A percentile compares a stretch with the other conserved stretches of the same genome.
phyloP scores from a whole-genome alignment of 257 asterid species.

The Nicotiana tomentosiformis region DNA sequence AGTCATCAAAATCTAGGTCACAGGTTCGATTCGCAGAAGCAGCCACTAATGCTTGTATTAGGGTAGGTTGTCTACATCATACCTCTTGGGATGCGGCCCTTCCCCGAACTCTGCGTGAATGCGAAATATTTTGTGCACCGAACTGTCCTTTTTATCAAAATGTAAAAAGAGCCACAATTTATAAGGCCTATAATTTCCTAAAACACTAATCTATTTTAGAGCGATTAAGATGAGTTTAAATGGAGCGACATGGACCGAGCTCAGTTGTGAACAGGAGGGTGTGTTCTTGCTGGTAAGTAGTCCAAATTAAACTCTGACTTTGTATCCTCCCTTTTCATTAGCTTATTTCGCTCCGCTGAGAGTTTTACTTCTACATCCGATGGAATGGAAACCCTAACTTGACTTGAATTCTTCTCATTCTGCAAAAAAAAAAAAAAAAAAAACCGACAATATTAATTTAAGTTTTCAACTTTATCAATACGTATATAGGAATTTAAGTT shows the following conservation, averaged over 20 bases:
- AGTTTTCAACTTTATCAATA: neutral
- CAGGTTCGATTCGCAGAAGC: too few species aligned
- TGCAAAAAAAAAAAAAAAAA: slow-evolving; percentile 18
- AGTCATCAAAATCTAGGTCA: too few species aligned
- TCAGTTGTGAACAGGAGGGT: slow-evolving; percentile 30
- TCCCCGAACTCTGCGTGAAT: too few species aligned
- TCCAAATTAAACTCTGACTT: slow-evolving; percentile 51
- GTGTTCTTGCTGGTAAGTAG: slow-evolving; percentile 66
- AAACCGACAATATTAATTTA: neutral
- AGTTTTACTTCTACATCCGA: neutral
- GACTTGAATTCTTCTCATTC: slow-evolving; percentile 18
- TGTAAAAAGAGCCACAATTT: neutral
- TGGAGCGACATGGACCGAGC: neutral
- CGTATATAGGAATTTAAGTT: neutral
- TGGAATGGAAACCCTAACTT: slow-evolving; percentile 34
- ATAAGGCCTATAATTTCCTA: neutral
- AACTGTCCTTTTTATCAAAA: neutral
- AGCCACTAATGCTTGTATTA: too few species aligned
- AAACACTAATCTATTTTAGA: neutral
- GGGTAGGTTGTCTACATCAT: too few species aligned
- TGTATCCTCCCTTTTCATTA: slow-evolving; percentile 11
- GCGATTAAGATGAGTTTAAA: neutral
- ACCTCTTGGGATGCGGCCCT: too few species aligned
- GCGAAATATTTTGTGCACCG: too few species aligned
- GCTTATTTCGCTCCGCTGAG: neutral